A percentile compares a stretch with the other conserved stretches of the same genome.
Conservation (phyloP, 2,329 filamentous ascomycete genomes). For the Penicillium sp. region DNA sequence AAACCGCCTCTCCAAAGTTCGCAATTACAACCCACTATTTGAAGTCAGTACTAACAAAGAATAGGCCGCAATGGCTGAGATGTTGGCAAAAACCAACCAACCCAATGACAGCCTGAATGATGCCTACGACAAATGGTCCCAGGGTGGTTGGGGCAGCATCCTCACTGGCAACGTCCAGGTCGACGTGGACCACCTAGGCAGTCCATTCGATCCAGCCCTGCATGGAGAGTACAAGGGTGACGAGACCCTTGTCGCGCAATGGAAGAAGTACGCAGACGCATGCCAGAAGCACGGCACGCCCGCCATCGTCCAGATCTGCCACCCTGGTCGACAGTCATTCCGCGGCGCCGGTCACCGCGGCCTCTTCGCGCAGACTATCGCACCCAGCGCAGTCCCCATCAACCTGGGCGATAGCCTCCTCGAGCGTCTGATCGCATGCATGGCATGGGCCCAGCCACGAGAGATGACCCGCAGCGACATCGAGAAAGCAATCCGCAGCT, state of each 20-base stretch:
- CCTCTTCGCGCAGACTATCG: conserved; percentile 28
- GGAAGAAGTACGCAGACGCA: conserved; percentile 28
- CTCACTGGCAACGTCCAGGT: conserved; percentile 45
- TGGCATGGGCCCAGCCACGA: conserved; percentile 48
- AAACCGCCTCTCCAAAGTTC: conserved; percentile 50
- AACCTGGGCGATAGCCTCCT: conserved; percentile 36
- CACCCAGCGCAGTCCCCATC: conserved; percentile 41
- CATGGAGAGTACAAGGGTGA: conserved; percentile 24
- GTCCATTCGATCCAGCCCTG: conserved; percentile 28
- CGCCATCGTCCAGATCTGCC: conserved; percentile 43
- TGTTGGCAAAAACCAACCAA: conserved; percentile 44
- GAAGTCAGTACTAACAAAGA: conserved; percentile 1
- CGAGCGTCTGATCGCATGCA: conserved; percentile 27
- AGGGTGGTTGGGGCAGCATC: conserved; percentile 40
- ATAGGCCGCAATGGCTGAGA: conserved; percentile 43
- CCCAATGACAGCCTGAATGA: conserved; percentile 43
- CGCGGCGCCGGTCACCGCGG: conserved; percentile 38
- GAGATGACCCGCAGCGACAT: conserved; percentile 56
- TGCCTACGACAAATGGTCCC: conserved; percentile 51
- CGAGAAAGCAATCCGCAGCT: conserved; percentile 48
- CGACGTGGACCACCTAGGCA: conserved; percentile 41
- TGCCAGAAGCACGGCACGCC: conserved; percentile 40
- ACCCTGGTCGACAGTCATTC: conserved; percentile 44
- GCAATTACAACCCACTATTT: neutral
- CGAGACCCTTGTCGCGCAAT: conserved; percentile 18